A percentile compares a stretch with the other conserved stretches of the same genome.
Conservation (phyloP, 2,329 filamentous ascomycete species). For the Alternaria sp. region DNA sequence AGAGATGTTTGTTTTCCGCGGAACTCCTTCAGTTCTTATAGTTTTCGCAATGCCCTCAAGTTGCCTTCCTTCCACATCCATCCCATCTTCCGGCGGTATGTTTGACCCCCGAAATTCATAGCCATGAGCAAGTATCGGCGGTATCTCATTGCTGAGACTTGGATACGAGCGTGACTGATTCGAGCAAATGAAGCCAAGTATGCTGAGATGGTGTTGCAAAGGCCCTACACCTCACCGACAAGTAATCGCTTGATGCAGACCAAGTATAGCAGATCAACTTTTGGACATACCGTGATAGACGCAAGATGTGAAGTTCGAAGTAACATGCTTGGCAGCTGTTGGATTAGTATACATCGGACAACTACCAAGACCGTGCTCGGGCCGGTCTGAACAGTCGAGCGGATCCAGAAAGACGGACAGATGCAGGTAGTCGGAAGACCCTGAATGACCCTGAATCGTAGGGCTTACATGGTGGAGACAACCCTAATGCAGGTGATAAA, state of each 20-base stretch:
- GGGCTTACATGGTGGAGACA: not conserved
- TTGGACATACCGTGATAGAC: not conserved
- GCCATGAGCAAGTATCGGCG: not conserved
- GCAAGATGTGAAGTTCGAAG: not conserved
- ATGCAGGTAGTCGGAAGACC: too few species aligned
- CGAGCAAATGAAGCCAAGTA: not conserved
- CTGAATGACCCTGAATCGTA: not conserved
- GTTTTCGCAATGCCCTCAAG: not conserved
- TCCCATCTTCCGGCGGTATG: not conserved
- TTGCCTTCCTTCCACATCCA: not conserved
- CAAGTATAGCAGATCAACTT: rapidly evolving
- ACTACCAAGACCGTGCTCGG: not conserved
- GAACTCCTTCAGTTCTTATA: not conserved
- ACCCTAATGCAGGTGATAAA: not conserved
- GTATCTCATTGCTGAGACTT: not conserved
- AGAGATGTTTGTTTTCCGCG: not conserved
- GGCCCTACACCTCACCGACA: not conserved
- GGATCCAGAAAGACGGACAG: too few species aligned
- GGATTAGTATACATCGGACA: not conserved
- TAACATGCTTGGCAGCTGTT: not conserved
- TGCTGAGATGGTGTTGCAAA: not conserved
- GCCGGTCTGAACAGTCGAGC: not conserved
- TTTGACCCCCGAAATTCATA: not conserved
- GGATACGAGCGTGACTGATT: not conserved
- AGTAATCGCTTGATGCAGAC: not conserved